Evolutionary conservation across 352 stramenopile species (phyloP), one percentile per base, ranked within the genome.

Genomic region (Phytophthora citricola): DNA sequence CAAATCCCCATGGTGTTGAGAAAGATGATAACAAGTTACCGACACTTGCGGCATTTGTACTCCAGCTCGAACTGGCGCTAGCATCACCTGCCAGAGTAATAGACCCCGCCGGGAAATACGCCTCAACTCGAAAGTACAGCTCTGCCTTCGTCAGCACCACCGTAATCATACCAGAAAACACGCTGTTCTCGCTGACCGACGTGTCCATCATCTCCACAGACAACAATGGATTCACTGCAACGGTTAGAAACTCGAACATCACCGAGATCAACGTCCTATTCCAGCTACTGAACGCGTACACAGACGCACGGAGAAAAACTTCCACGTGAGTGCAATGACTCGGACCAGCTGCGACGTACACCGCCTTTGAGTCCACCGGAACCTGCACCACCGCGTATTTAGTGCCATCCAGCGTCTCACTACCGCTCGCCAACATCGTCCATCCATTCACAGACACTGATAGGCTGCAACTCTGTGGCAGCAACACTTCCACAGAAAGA

Each of bases 221-320:
- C 24, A 73, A 9, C 31, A n/a, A 20, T 9, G 67, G 61, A 26
- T 56, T 32, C 43, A 51, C 51, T 17, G 53, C 67, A 1, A 75
- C 56, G 8, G 50, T 57, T 15, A 71, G 22, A 54, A 75, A 75
- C 22, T 67, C 46, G 3, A 75, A 45, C 2, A 38, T 61, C 44
- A 68, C 51, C 2, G 54, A 31, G 12, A 71, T 32, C 6, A 54
- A 20, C n/a, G 56, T 68, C 41, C 22, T 20, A 26, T 71, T 71
- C 49, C 41, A 64, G 17, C 61, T 75, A 40, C 53, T 75, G 36
- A 75, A 75, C 15, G 67, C 61, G 41, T 57, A 61, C 22, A 65
- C 51, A 45, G 67, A 63, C 4, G 67, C 67, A 8, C 67, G 67
- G 20, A 75, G 43, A 1, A 68, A 40, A 7, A 43, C 67, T 38